Evolutionary conservation across 1,284 basidiomycete genomes (phyloP).

Genomic region (Waitea zeae): DNA sequence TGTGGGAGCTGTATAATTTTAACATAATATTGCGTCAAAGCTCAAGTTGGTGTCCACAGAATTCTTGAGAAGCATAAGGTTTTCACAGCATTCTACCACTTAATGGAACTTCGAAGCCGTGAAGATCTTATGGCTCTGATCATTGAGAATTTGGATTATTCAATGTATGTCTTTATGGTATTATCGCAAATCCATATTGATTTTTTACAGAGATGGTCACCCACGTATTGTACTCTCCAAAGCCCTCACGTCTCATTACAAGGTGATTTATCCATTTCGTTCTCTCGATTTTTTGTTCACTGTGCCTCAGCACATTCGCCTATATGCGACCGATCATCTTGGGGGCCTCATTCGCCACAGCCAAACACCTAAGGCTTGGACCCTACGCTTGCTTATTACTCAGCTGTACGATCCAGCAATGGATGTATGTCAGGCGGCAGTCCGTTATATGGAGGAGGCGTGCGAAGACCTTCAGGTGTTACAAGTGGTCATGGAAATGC

Average conservation of each 20-base stretch:
- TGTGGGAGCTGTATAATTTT: too few species aligned
- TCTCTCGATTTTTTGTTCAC: constrained; percentile 2
- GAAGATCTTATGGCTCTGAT: constrained; percentile 88
- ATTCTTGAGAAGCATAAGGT: constrained; percentile 84
- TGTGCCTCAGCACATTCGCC: constrained; percentile 53
- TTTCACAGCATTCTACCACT: constrained; percentile 89
- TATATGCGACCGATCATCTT: constrained; percentile 80
- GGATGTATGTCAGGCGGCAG: constrained; percentile 82
- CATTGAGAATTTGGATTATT: constrained; percentile 85
- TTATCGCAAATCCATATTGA: too few species aligned
- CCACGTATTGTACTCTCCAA: constrained; percentile 84
- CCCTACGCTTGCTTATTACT: constrained; percentile 75
- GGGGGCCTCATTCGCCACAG: constrained; percentile 62
- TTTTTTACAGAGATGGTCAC: constrained; percentile 88
- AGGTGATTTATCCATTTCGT: constrained; percentile 25
- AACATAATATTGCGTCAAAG: neutral
- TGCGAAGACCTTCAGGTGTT: constrained; percentile 76
- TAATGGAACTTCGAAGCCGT: constrained; percentile 79
- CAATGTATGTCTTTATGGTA: constrained; percentile 68
- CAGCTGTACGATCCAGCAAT: constrained; percentile 88
- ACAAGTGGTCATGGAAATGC: constrained; percentile 85
- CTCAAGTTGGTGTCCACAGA: constrained; percentile 26
- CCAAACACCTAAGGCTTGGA: constrained; percentile 62
- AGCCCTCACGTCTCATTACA: constrained; percentile 82
- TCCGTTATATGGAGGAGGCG: constrained; percentile 77